Base-by-base conservation (phyloP, 2,329 filamentous ascomycete species). In the Fusarium setosum region DNA sequence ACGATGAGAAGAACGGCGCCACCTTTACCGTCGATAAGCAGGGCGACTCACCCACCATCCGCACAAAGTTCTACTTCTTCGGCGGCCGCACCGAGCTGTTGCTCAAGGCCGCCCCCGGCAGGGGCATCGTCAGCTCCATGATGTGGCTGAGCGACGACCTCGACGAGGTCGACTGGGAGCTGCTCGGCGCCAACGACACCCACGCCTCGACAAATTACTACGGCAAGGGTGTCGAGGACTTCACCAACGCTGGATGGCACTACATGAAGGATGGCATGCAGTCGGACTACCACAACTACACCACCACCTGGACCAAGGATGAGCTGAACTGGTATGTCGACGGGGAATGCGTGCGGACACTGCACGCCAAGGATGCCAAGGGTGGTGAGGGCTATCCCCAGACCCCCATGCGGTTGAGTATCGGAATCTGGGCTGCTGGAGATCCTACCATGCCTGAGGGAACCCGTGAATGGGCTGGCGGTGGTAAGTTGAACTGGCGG, bases 131-230 rank as follows among this genome's bases (percentile, higher is more conserved):
- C 70, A 93, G 90, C 72, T 89, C 92, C 63, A 90, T 96, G 73
- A 94, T 97, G 75, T 85, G 95, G 77, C 84, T 96, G 67, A 95
- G 91, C 49, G 91, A 96, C 69, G 90, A 94, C 70, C 84, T 95
- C 13, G 94, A 97, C 75, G 93, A 97, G 79, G 89, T 97, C 37
- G 94, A 97, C 74, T 95, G 92, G 87, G 92, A 96, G 74, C 92
- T 92, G 73, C 84, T 93, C 59, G 92, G 92, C 42, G 84, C 84
- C 56, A 90, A 92, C 73, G 78, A 81, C 55, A 86, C 83, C 15
- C 79, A 84, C 31, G 90, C 87, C 9, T 84, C 92, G 70, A 90
- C 87, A 68, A 94, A 95, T 81, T 95, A 90, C 79, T 95, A 92
- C 71, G 90, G 92, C 75, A 93, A 94, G 81, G 92, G 91, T 47